phyloP scores from a whole-genome alignment of 2,329 filamentous ascomycete genomes.

The Cladosporium sp. region DNA sequence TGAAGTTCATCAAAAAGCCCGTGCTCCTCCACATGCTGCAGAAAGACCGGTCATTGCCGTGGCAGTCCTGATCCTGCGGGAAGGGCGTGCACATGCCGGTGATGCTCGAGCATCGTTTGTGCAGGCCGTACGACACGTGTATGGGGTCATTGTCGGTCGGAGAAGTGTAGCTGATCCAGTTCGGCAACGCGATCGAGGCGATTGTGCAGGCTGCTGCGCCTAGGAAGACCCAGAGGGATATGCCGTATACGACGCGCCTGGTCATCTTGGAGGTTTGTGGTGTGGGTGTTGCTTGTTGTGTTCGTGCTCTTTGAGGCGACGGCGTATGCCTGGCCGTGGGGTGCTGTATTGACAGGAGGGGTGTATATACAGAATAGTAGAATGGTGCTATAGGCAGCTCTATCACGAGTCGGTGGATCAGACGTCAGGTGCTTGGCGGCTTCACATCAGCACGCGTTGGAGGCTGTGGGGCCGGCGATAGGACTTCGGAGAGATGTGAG shows the following conservation, averaged over 20 bases:
- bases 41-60: conserved; percentile 66
- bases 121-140: conserved; percentile 69
- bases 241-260: conserved; percentile 45
- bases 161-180: conserved; percentile 62
- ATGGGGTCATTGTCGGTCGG: conserved; percentile 43
- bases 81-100: conserved; percentile 62
- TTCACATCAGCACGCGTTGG: neutral
- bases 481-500: conserved; percentile 1
- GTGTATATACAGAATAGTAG: neutral
- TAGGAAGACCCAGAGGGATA: conserved; percentile 45
- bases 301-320: neutral
- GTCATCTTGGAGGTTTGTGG: conserved; percentile 37
- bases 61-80: conserved; percentile 64
- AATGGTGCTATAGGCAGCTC: no score
- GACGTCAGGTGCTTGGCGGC: conserved; percentile 4
- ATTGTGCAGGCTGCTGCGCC: conserved; percentile 67
- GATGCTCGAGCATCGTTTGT: conserved; percentile 72
- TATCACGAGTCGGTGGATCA: neutral
- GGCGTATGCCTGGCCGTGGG: neutral
- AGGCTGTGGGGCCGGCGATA: no score
- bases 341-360: neutral
- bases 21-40: conserved; percentile 89
- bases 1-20: conserved; percentile 82
- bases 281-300: no score
- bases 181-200: conserved; percentile 62